Conservation (phyloP, 1,139 yeast species). For the Williopsis jadinii region DNA sequence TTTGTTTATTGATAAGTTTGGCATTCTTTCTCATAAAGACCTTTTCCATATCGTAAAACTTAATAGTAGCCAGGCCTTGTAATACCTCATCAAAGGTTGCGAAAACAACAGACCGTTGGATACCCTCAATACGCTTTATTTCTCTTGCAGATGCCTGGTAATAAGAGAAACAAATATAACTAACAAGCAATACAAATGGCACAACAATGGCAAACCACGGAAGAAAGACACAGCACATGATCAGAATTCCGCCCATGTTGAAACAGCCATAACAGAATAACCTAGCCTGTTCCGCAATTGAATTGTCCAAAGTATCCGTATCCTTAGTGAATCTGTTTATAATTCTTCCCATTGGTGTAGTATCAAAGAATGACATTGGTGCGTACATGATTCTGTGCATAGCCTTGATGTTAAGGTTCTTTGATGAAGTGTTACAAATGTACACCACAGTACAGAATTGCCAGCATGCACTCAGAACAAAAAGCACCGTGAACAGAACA, state of each 20-base stretch:
- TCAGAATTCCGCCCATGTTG: slow-evolving; percentile 50
- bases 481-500: slow-evolving; percentile 43
- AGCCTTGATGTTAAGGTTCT: slow-evolving; percentile 42
- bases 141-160: slow-evolving; percentile 54
- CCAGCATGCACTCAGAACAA: slow-evolving; percentile 41
- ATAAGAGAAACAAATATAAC: slow-evolving; percentile 40
- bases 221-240: slow-evolving; percentile 56
- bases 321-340: slow-evolving; percentile 75
- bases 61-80: slow-evolving; percentile 50
- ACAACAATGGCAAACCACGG: slow-evolving; percentile 66
- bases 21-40: slow-evolving; percentile 39
- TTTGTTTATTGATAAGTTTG: slow-evolving; percentile 38
- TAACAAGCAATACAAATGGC: slow-evolving; percentile 35
- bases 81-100: slow-evolving; percentile 55
- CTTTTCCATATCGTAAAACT: slow-evolving; percentile 34
- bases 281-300: slow-evolving; percentile 54
- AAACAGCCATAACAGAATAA: slow-evolving; percentile 43
- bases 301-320: slow-evolving; percentile 77
- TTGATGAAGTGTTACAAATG: slow-evolving; percentile 40
- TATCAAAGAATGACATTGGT: slow-evolving; percentile 63
- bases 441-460: slow-evolving; percentile 51
- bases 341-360: slow-evolving; percentile 66
- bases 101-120: slow-evolving; percentile 55
- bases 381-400: slow-evolving; percentile 60
- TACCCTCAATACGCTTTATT: slow-evolving; percentile 55